Base-by-base conservation (phyloP, 2,329 filamentous ascomycete genomes). In the Aureobasidium lini region DNA sequence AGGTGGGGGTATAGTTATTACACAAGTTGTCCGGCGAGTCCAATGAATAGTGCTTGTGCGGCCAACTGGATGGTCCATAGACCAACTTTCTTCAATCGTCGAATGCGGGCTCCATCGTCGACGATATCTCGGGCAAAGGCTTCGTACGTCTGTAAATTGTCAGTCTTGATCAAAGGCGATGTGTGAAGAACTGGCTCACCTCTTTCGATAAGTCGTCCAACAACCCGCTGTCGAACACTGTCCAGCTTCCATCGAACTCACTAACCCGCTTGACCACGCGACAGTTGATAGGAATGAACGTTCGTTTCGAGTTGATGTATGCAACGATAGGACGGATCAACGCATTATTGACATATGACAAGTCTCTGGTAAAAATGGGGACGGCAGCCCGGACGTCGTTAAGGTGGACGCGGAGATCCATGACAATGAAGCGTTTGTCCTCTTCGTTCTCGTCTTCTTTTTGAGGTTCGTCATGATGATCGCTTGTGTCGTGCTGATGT, bases 201-300 rank as follows among this genome's bases (percentile, higher is more conserved):
- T 96, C 94, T 64, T 88, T 90, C 6, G 89, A 93, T 62, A 95
- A 77, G 73, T 99, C 94, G 68, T 95, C 90, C 87, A 97, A 90
- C 57, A 99, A 77, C 1, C 91, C 92, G 67, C 89, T 94, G 73
- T 99, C 94, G 70, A 89, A 97, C 31, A 95, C 81, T 3, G 92
- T 93, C 94, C 94, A 97, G 66, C 88, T 89, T 36, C 94, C 94
- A 71, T 97, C 90, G 69, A 99, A 99, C 71, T 99, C 94, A 61
- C 82, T 82, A 16, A 86, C 82, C 6, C 86, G 85, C 77, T 99
- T 99, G 64, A 97, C 90, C 50, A 99, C 89, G 62, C 93, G 88
- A 75, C 94, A 97, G 66, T 87, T 89, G 67, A 99, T 90, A 29
- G 94, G 94, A 44, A 99, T 97, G 69, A 96, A 97, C 0, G 93